A percentile compares a stretch with the other conserved stretches of the same genome.
Conservation (phyloP, 1,284 basidiomycete species). For the Sporisorium graminicola region DNA sequence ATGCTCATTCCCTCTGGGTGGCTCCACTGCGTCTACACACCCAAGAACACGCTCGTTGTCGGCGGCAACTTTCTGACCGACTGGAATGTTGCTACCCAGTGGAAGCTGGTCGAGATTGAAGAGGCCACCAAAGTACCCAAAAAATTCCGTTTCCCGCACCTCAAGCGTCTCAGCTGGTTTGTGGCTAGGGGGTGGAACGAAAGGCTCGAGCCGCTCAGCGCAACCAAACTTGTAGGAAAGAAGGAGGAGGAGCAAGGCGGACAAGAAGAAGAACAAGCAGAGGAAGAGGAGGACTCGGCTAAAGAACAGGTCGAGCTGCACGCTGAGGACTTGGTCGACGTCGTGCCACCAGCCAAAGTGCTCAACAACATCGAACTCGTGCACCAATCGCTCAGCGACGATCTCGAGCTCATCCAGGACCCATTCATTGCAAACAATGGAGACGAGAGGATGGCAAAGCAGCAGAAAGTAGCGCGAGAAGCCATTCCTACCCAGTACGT, state of each 20-base stretch:
- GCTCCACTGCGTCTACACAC: slow-evolving; percentile 97
- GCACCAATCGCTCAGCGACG: slow-evolving; percentile 31
- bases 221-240: not conserved
- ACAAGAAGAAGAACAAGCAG: not conserved
- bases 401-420: slow-evolving; percentile 46
- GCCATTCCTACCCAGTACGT: slow-evolving; percentile 43
- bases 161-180: slow-evolving; percentile 70
- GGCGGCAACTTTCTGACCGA: slow-evolving; percentile 82
- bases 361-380: slow-evolving; percentile 35
- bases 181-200: slow-evolving; percentile 61
- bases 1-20: slow-evolving; percentile 81
- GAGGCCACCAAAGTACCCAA: slow-evolving; percentile 91
- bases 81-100: slow-evolving; percentile 71
- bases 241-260: not conserved
- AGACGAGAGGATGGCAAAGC: slow-evolving; percentile 40
- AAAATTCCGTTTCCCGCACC: slow-evolving; percentile 88
- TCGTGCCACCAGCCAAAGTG: slow-evolving; percentile 27
- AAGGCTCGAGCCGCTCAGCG: slow-evolving; percentile 30
- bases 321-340: slow-evolving; percentile 3
- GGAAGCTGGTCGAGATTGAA: slow-evolving; percentile 89
- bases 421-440: slow-evolving; percentile 24
- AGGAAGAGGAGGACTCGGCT: too few species aligned
- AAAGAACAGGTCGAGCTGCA: not conserved
- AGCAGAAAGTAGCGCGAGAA: slow-evolving; percentile 42
- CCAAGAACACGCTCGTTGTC: slow-evolving; percentile 90